A percentile compares a stretch with the other conserved stretches of the same genome.
These are phyloP conservation scores for Fragaria iinumae DNA, from an alignment of 306 rosid species.

Conservation along the genomic window DNA sequence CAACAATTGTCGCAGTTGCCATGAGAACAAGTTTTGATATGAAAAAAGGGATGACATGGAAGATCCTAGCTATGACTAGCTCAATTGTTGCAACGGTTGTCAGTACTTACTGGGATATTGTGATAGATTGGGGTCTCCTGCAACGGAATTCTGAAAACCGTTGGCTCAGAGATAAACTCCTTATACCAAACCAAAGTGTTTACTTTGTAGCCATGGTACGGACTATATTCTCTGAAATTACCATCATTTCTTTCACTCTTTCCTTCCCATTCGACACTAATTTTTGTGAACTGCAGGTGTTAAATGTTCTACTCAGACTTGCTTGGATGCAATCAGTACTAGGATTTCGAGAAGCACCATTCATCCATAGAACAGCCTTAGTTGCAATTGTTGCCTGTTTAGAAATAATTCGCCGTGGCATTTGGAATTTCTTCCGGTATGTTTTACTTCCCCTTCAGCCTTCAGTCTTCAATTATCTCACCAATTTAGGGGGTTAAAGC, in stretches of 20 bases:
- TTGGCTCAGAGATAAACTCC: constrained; percentile 76
- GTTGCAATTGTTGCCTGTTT: constrained; percentile 59
- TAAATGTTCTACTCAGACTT: constrained; percentile 61
- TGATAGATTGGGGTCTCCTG: constrained; percentile 60
- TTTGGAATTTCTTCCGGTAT: constrained; percentile 89
- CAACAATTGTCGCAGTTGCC: constrained; percentile 45
- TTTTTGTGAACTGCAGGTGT: constrained; percentile 39
- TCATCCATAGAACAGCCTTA: constrained; percentile 56
- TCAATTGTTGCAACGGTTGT: constrained; percentile 42
- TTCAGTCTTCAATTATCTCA: neutral
- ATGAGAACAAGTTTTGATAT: constrained; percentile 45
- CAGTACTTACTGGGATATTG: constrained; percentile 58
- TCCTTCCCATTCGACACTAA: neutral
- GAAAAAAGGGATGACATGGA: constrained; percentile 31
- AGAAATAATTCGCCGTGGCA: constrained; percentile 82
- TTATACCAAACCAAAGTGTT: constrained; percentile 45
- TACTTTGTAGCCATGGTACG: constrained; percentile 61
- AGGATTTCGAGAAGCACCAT: constrained; percentile 50
- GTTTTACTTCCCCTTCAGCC: neutral
- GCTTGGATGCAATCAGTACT: constrained; percentile 82
- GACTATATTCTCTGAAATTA: neutral
- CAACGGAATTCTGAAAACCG: constrained; percentile 46
- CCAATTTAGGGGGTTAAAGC: neutral
- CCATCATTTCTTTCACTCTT: neutral
- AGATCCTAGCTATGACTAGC: constrained; percentile 30